Base-by-base conservation (phyloP, 1,139 yeast species). In the Nakaseomyces uthaithaninus region DNA sequence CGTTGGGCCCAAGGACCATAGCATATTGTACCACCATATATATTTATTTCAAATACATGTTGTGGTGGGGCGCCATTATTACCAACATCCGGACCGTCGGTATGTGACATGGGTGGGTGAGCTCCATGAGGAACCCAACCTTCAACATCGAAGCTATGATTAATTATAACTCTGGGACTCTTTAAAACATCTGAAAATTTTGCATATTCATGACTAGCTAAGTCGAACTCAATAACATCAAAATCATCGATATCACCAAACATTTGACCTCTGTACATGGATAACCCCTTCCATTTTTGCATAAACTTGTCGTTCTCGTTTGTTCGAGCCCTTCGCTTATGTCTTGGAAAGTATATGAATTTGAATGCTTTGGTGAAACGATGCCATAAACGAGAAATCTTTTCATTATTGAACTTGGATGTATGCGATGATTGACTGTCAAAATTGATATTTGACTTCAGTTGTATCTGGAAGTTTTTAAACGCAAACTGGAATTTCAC, bases 1-100 rank as follows among this genome's bases (percentile, higher is more conserved):
- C 89, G 74, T 45, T 89, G 94, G 0, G 96, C 83, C 96, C 97
- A 89, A 0, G 98, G 94, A 0, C 98, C 98, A 54, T 85, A 89
- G 50, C 81, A 81, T 1, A 86, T 65, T 0, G 85, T 79, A 0
- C 89, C 79, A 45, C 74, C 71, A 1, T 73, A 69, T 4, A 86
- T 52, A 15, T 67, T 69, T 14, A 87, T 42, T 42, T 81, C 81
- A 4, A 80, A 54, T 0, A 89, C 91, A 57, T 74, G 74, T 43
- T 72, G 74, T 0, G 96, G 95, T 0, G 77, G 62, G 2, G 71
- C 59, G 9, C 71, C 75, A 33, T 72, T 66, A 45, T 75, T 74
- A 3, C 79, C 80, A 25, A 75, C 62, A 49, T 74, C 79, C 3
- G 74, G 65, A 0, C 70, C 74, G 42, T 63, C 66, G 3, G 46